Base-by-base conservation (phyloP, 23 red algal species). In the Gracilariopsis chorda region DNA sequence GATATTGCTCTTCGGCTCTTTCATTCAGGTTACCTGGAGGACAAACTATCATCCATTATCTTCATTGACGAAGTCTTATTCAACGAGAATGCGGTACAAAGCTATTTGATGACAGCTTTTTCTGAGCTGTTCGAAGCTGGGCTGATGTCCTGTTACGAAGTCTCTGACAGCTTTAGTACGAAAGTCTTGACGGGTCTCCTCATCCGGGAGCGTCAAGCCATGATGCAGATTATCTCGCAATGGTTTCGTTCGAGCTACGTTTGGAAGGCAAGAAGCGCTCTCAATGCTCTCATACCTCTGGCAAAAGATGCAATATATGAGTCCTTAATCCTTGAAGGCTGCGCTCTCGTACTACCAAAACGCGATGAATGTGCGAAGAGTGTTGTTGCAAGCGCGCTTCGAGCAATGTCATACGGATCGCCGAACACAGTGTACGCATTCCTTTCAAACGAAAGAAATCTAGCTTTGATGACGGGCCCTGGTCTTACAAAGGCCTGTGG, bases 291-390 rank as follows among this genome's bases (percentile, higher is more conserved):
- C 4, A 59, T 69, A 7, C 48, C 61, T 25, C 52, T 89, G 19
- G 85, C 69, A 19, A 39, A 20, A 9, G 85, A 89, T 64, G 85
- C 85, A 12, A 76, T 89, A 21, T 70, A 89, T 51, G 59, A 89
- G 14, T 52, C 76, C n/a, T 21, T 76, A 9, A 60, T 89, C 45
- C 44, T 89, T 49, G 45, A 62, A 11, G 85, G 85, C 1, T 89
- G 85, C 30, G 16, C 46, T 0, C 48, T 89, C 34, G 59, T 89
- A 16, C 47, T 89, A 4, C 21, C 19, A 17, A 76, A 69, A 51
- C 24, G 43, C 21, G 85, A 89, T 27, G 69, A 73, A 23, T 64
- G 69, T n/a, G 67, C 64, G 10, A 89, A 89, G 51, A 51, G 40
- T 9, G 72, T 33, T 5, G 85, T 77, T 1, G 85, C 42, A 46